phyloP scores from a whole-genome alignment of 169 alveolate genomes.

The Cryptosporidium parvum region DNA sequence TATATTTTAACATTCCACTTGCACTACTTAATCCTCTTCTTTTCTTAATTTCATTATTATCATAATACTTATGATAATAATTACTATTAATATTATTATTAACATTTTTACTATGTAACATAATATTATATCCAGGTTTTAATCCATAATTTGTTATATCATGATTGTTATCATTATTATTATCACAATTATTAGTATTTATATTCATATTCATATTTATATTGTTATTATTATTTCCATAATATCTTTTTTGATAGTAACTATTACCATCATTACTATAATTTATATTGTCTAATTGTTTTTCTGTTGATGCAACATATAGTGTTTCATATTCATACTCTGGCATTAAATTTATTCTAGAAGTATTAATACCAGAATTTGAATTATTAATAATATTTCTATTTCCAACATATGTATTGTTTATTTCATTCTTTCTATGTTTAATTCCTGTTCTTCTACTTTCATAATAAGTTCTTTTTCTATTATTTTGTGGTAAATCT shows the following conservation, averaged over 20 bases:
- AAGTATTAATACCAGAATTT: background rate
- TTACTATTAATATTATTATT: background rate
- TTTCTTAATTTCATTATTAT: background rate
- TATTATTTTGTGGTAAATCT: constrained; percentile 39
- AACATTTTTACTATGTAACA: background rate
- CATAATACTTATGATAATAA: constrained; percentile 25
- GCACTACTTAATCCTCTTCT: constrained; percentile 8
- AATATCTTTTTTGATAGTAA: constrained; percentile 27
- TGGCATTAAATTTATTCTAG: background rate
- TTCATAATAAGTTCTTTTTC: constrained; percentile 43
- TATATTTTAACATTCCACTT: constrained; percentile 37
- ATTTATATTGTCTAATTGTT: background rate
- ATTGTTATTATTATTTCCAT: constrained; percentile 23
- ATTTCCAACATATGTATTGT: background rate
- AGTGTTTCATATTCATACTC: constrained; percentile 45
- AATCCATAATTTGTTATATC: background rate
- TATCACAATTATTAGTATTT: background rate
- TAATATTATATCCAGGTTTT: background rate
- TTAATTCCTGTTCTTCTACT: constrained; percentile 32
- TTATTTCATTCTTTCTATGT: constrained; percentile 44
- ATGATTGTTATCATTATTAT: background rate
- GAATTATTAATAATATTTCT: background rate
- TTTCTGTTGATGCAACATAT: constrained; percentile 50
- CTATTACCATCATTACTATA: background rate
- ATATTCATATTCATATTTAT: background rate